Evolutionary conservation across 179 eudicot species (phyloP).

Genomic region (Vitellaria paradoxa): DNA sequence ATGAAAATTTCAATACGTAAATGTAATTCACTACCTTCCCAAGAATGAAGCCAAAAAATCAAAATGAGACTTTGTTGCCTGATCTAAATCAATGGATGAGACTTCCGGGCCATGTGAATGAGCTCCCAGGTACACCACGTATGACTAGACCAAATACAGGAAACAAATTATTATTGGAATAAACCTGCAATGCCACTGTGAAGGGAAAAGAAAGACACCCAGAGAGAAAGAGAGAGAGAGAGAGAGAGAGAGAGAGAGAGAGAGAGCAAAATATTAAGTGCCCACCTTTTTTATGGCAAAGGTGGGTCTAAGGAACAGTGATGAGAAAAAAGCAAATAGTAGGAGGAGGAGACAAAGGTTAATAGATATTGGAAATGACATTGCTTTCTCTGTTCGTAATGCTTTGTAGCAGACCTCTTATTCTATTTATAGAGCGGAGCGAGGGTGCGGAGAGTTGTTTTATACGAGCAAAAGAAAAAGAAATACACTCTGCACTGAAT

Average conservation of each 20-base stretch:
- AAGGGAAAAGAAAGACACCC: too few species aligned
- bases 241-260: background rate
- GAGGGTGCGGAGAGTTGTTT: constrained; percentile 2
- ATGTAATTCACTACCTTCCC: constrained; percentile 50
- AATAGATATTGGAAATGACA: constrained; percentile 16
- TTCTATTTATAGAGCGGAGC: constrained; percentile 14
- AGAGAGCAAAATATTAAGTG: constrained; percentile 10
- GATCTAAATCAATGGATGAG: constrained; percentile 35
- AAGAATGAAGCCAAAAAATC: constrained; percentile 63
- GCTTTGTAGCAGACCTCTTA: constrained; percentile 16
- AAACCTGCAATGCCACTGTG: constrained; percentile 1
- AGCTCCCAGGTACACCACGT: constrained; percentile 83
- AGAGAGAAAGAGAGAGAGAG: background rate
- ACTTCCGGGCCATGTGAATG: constrained; percentile 55
- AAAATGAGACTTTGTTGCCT: constrained; percentile 58
- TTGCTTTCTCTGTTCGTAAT: constrained; percentile 11
- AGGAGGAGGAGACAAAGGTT: constrained; percentile 24
- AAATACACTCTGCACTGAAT: background rate
- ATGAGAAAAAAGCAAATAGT: constrained; percentile 23
- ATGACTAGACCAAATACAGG: constrained; percentile 36
- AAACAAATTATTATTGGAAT: constrained; percentile 5
- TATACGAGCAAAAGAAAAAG: too few species aligned
- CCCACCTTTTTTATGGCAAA: constrained; percentile 51
- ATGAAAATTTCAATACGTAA: background rate
- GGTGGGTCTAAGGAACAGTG: constrained; percentile 38